A percentile compares a stretch with the other conserved stretches of the same genome.
These are phyloP conservation scores for Syncephalastrum monosporum DNA, from an alignment of 371 early-diverging fungal genomes.

Conservation along the genomic window DNA sequence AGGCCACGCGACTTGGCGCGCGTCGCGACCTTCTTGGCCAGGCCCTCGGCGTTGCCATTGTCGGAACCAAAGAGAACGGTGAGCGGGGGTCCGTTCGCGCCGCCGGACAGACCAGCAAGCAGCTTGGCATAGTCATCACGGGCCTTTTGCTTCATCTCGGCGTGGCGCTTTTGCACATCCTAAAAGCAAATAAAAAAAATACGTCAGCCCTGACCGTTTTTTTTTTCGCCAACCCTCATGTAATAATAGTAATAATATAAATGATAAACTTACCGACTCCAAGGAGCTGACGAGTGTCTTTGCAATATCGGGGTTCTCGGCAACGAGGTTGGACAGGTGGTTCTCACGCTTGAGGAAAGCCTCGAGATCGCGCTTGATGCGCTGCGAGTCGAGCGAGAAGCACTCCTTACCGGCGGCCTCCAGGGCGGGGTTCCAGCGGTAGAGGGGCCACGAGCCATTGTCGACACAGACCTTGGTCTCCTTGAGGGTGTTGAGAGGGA, in stretches of 20 bases:
- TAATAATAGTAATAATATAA: neutral
- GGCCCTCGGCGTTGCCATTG: conserved; percentile 82
- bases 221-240: neutral
- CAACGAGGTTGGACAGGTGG: conserved; percentile 72
- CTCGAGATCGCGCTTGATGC: conserved; percentile 78
- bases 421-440: conserved; percentile 86
- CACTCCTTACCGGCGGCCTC: conserved; percentile 60
- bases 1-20: conserved; percentile 81
- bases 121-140: conserved; percentile 70
- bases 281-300: conserved; percentile 49
- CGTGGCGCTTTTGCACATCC: conserved; percentile 54
- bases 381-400: conserved; percentile 84
- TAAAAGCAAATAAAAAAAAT: conserved; percentile 11
- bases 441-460: conserved; percentile 89
- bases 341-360: conserved; percentile 83
- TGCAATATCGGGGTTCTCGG: conserved; percentile 62
- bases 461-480: conserved; percentile 90
- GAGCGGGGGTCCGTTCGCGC: conserved; percentile 76
- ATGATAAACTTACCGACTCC: conserved; percentile 38
- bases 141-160: conserved; percentile 48
- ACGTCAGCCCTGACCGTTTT: conserved; percentile 3
- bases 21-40: conserved; percentile 80
- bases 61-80: conserved; percentile 90
- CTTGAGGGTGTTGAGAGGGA: conserved; percentile 72
- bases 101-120: conserved; percentile 59